Evolutionary conservation across 2,329 filamentous ascomycete species (phyloP).

Genomic region (Acephala macrosclerotiorum): DNA sequence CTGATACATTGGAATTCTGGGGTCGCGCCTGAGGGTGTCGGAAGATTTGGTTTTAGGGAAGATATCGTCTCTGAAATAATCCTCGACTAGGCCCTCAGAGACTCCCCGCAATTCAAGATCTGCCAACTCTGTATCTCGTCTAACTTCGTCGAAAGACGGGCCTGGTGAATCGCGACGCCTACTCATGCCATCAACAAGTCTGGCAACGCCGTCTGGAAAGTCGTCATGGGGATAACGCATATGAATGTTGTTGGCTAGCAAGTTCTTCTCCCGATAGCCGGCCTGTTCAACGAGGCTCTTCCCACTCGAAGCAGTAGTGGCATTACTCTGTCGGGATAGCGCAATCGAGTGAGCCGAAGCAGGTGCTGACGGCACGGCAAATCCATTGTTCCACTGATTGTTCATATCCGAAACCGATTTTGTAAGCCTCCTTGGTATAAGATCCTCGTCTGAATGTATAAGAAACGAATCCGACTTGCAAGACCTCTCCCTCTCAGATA

Average conservation of each 20-base stretch:
- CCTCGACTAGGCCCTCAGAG: slow-evolving; percentile 32
- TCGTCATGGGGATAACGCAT: slow-evolving; percentile 30
- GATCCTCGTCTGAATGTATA: slow-evolving; percentile 31
- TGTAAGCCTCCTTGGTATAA: slow-evolving; percentile 36
- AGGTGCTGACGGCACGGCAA: slow-evolving; percentile 64
- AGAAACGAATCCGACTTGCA: slow-evolving; percentile 21
- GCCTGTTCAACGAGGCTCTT: slow-evolving; percentile 37
- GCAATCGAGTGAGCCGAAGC: slow-evolving; percentile 23
- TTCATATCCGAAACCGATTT: slow-evolving; percentile 31
- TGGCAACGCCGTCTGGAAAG: slow-evolving; percentile 34
- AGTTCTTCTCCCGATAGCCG: slow-evolving; percentile 35
- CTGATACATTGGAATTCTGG: slow-evolving; percentile 32
- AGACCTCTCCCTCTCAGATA: too few relatives aligned
- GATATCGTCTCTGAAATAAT: slow-evolving; percentile 32
- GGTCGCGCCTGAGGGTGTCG: slow-evolving; percentile 28
- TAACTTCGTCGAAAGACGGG: slow-evolving; percentile 28
- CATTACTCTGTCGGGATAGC: too few relatives aligned
- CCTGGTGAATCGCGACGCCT: slow-evolving; percentile 35
- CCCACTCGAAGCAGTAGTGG: slow-evolving; percentile 32
- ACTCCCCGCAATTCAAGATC: slow-evolving; percentile 35
- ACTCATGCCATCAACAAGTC: slow-evolving; percentile 31
- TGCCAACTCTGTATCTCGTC: slow-evolving; percentile 26
- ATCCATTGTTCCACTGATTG: slow-evolving; percentile 65
- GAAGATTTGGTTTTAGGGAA: slow-evolving; percentile 29
- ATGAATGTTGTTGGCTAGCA: slow-evolving; percentile 38